A percentile compares a stretch with the other conserved stretches of the same genome.
Evolutionary conservation across 1,284 basidiomycete genomes (phyloP).

Genomic region (Boletus subluridellus): DNA sequence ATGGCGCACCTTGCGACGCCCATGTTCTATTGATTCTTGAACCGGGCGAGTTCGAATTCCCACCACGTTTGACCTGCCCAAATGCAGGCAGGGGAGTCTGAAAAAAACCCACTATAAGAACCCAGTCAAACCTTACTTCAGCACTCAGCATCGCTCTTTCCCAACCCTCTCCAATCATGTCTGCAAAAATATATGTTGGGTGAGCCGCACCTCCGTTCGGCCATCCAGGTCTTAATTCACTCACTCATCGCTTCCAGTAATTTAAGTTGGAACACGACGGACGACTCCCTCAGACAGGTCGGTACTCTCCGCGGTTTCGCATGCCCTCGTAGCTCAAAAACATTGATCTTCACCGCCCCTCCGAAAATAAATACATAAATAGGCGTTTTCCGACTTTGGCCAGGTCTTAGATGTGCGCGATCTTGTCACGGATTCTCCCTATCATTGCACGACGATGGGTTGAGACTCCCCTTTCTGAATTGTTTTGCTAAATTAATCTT

Average conservation of each 20-base stretch:
- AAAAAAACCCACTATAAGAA: constrained; percentile 34
- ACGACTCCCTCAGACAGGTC: constrained; percentile 78
- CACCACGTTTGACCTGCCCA: constrained; percentile 16
- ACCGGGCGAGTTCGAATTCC: background rate
- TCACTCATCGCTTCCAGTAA: constrained; percentile 49
- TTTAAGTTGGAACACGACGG: constrained; percentile 88
- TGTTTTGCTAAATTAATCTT: constrained; percentile 35
- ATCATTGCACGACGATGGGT: constrained; percentile 34
- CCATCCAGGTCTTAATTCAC: constrained; percentile 26
- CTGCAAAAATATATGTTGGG: constrained; percentile 82
- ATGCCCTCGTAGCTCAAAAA: constrained; percentile 27
- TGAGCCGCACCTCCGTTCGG: constrained; percentile 45
- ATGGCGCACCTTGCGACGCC: background rate
- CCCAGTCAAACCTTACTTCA: constrained; percentile 22
- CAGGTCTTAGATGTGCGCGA: constrained; percentile 70
- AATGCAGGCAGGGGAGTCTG: constrained; percentile 36
- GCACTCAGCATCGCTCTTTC: constrained; percentile 14
- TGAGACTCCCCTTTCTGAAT: constrained; percentile 26
- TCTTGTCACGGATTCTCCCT: constrained; percentile 41
- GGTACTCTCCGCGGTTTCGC: constrained; percentile 45
- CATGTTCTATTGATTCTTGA: background rate
- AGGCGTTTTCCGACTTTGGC: constrained; percentile 69
- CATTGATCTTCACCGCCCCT: background rate
- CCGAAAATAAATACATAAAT: constrained; percentile 14
- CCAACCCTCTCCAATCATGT: constrained; percentile 45